phyloP scores from a whole-genome alignment of 257 asterid genomes.

The Hygrophila difformis region DNA sequence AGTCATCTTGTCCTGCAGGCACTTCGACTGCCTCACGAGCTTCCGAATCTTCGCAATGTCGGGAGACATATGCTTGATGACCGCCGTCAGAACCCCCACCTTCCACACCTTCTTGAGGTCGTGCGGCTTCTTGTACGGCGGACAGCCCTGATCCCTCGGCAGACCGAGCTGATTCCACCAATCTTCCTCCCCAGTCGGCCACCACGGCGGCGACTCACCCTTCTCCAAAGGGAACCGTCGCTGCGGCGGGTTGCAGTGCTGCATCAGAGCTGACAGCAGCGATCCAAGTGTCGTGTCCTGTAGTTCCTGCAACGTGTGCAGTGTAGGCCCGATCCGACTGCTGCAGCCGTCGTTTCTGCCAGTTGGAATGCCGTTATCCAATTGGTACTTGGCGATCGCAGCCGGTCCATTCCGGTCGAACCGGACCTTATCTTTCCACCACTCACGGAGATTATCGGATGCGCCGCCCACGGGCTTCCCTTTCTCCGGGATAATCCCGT shows the following conservation, averaged over 20 bases:
- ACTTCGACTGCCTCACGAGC: slow-evolving; percentile 78
- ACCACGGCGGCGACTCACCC: slow-evolving; percentile 87
- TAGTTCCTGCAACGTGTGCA: slow-evolving; percentile 76
- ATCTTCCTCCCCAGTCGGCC: slow-evolving; percentile 79
- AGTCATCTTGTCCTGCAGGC: slow-evolving; percentile 88
- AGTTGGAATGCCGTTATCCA: slow-evolving; percentile 34
- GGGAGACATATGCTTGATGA: slow-evolving; percentile 79
- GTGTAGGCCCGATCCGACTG: slow-evolving; percentile 51
- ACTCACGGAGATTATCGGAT: slow-evolving; percentile 76
- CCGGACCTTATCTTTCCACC: slow-evolving; percentile 93
- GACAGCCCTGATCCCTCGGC: slow-evolving; percentile 56
- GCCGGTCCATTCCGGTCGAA: slow-evolving; percentile 87
- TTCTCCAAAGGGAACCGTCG: slow-evolving; percentile 78
- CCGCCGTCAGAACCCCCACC: slow-evolving; percentile 78
- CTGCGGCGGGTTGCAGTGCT: slow-evolving; percentile 90
- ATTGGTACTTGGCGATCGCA: slow-evolving; percentile 56
- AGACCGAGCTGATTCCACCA: slow-evolving; percentile 86
- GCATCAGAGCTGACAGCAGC: slow-evolving; percentile 75
- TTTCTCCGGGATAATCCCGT: slow-evolving; percentile 87
- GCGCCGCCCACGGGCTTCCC: slow-evolving; percentile 93
- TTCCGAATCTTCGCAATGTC: slow-evolving; percentile 79
- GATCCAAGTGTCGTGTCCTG: slow-evolving; percentile 91
- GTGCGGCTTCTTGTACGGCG: slow-evolving; percentile 91
- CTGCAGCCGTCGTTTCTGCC: slow-evolving; percentile 33
- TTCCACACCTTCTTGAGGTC: slow-evolving; percentile 83